Base-by-base conservation (phyloP, 345 rosid species). In the Hibiscus tridactylites region DNA sequence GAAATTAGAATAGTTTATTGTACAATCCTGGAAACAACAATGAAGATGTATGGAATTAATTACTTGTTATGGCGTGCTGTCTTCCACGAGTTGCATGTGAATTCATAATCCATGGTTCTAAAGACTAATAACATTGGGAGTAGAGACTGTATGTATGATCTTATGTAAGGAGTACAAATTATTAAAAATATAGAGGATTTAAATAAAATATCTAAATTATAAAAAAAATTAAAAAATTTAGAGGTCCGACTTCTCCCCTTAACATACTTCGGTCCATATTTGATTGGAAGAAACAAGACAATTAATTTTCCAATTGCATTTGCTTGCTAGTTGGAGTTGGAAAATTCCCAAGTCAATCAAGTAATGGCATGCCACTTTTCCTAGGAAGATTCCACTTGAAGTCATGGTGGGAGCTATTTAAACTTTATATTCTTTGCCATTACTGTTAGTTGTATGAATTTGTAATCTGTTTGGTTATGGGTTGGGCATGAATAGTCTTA, bases 331-430 rank as follows among this genome's bases (percentile, higher is more conserved):
- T 58, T 76, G 73, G 26, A 61, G 65, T 42, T 64, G 68, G 72
- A 46, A 75, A 72, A 24, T 79, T 65, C 37, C 19, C 21, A 39
- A 65, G 70, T 79, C 82, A 79, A 76, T 73, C 73, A 50, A 60
- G 62, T 21, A 74, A 64, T 28, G 65, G 57, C 42, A 62, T 31
- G 5, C 35, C 35, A 31, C 35, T 49, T 49, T 49, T 15, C n/a
- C 1, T 49, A 15, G 54, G 17, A 49, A 49, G 54, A 49, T 15
- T 49, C 54, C 54, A 49, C 54, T 49, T 49, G 54, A 49, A 49
- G 54, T 16, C n/a, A 49, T 49, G 53, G 16, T 49, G 53, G 53
- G 11, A 15, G 16, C n/a, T 12, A 49, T 13, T 49, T 13, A 3
- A 49, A 49, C 54, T 15, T 50, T 50, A 39, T 39, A 39, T 39